Percentiles rank a stretch among this genome's conserved stretches.
Conservation (phyloP, 2,329 filamentous ascomycete species). For the Cladosporium sp. region DNA sequence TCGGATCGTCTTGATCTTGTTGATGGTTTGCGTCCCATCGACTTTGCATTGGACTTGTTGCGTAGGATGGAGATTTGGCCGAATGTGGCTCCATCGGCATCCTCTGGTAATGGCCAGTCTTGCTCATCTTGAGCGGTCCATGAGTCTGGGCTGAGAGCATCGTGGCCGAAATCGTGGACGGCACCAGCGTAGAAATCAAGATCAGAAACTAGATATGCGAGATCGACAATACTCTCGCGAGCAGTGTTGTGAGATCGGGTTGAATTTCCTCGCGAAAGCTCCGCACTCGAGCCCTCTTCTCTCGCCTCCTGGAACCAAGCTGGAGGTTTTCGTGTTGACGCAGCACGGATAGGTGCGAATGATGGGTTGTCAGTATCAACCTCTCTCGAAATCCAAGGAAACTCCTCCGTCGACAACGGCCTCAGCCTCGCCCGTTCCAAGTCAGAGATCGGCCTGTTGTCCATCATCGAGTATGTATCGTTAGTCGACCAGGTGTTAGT, state of each 20-base stretch:
- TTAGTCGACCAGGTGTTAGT: conserved; percentile 21
- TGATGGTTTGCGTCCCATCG: conserved; percentile 33
- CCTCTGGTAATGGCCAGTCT: conserved; percentile 30
- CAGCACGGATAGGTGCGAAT: conserved; percentile 32
- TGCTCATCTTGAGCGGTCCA: conserved; percentile 32
- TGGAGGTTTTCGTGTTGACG: conserved; percentile 30
- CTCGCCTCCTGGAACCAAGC: conserved; percentile 38
- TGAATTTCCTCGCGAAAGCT: conserved; percentile 24
- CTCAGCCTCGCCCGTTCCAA: conserved; percentile 21
- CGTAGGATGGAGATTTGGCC: conserved; percentile 38
- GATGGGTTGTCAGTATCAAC: conserved; percentile 22
- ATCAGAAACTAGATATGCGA: conserved; percentile 40
- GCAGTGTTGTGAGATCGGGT: conserved; percentile 32
- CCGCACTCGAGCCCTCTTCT: conserved; percentile 26
- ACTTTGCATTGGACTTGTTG: conserved; percentile 31
- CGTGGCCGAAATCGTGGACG: conserved; percentile 40
- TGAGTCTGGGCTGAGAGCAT: conserved; percentile 31
- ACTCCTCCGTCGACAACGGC: conserved; percentile 32
- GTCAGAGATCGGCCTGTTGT: conserved; percentile 18
- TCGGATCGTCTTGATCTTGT: conserved; percentile 35
- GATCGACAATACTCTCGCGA: conserved; percentile 38
- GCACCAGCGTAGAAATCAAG: conserved; percentile 41
- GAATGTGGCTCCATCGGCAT: conserved; percentile 32
- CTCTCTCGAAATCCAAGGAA: conserved; percentile 36
- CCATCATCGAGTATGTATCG: conserved; percentile 20